A percentile compares a stretch with the other conserved stretches of the same genome.
These are phyloP conservation scores for Mycena floridula DNA, from an alignment of 768 basidiomycete species.

Conservation along the genomic window DNA sequence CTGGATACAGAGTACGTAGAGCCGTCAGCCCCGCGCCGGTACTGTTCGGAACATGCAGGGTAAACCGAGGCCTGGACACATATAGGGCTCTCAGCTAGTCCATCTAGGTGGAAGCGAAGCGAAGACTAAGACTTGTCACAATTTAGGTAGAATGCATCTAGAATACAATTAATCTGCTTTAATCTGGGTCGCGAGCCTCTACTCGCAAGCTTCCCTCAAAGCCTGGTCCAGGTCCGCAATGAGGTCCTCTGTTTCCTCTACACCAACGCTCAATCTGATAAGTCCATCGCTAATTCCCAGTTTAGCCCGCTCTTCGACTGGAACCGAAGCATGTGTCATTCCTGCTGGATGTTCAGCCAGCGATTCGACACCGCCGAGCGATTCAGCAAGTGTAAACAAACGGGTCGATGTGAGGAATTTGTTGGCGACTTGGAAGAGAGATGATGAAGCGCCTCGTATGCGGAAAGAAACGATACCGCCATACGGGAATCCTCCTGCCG, in stretches of 20 bases:
- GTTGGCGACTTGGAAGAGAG: conserved; percentile 48
- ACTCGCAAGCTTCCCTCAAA: conserved; percentile 42
- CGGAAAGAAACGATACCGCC: conserved; percentile 87
- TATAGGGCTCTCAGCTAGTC: no score
- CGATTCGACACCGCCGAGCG: conserved; percentile 88
- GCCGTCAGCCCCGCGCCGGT: no score
- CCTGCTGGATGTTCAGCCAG: conserved; percentile 79
- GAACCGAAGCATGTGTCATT: conserved; percentile 87
- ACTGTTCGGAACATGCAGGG: no score
- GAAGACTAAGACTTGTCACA: no score
- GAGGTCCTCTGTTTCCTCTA: conserved; percentile 85
- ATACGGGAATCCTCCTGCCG: conserved; percentile 66
- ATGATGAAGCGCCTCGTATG: conserved; percentile 58
- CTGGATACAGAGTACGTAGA: no score
- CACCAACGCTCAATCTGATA: conserved; percentile 77
- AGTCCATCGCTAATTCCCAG: conserved; percentile 78
- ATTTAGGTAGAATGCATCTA: no score
- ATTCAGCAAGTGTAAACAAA: conserved; percentile 82
- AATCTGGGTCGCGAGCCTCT: no score
- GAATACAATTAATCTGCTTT: no score
- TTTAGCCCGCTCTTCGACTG: conserved; percentile 54
- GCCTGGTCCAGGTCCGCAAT: conserved; percentile 66
- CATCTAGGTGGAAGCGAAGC: no score
- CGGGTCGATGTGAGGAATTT: conserved; percentile 59
- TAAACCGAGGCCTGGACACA: no score